A percentile compares a stretch with the other conserved stretches of the same genome.
phyloP scores from a whole-genome alignment of 208 protist genomes.

The Trypanosoma melophagium region DNA sequence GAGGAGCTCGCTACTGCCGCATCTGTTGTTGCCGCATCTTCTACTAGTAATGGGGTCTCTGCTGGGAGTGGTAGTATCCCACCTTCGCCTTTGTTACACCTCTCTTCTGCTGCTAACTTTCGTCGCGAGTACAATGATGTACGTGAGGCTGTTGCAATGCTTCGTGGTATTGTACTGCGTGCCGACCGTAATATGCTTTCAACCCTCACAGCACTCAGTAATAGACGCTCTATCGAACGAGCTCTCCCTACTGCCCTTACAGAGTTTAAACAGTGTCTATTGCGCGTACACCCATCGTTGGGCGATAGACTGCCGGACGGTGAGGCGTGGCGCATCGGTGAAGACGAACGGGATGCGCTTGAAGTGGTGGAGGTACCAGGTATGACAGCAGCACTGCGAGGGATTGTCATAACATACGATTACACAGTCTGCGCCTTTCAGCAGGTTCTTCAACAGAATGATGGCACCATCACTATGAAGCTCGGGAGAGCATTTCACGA shows the following conservation, averaged over 20 bases:
- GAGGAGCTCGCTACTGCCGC: neutral
- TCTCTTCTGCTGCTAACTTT: constrained; percentile 9
- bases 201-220: constrained; percentile 19
- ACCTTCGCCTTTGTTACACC: neutral
- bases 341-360: constrained; percentile 24
- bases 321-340: constrained; percentile 27
- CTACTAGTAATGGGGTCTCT: neutral
- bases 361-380: constrained; percentile 28
- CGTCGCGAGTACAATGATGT: constrained; percentile 25
- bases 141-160: constrained; percentile 29
- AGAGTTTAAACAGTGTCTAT: constrained; percentile 26
- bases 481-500: constrained; percentile 29
- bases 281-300: constrained; percentile 24
- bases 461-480: neutral
- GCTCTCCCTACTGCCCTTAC: constrained; percentile 24
- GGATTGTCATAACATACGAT: constrained; percentile 36
- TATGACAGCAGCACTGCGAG: constrained; percentile 27
- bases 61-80: neutral
- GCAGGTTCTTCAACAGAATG: constrained; percentile 8
- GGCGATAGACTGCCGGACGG: constrained; percentile 19
- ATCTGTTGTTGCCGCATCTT: neutral
- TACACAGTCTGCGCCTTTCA: constrained; percentile 20
- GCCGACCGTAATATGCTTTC: constrained; percentile 29
- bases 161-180: constrained; percentile 35
- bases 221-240: constrained; percentile 5